Evolutionary conservation across 2,329 filamentous ascomycete genomes (phyloP), one percentile per base, ranked within the genome.

Genomic region (Mariannaea sp.): DNA sequence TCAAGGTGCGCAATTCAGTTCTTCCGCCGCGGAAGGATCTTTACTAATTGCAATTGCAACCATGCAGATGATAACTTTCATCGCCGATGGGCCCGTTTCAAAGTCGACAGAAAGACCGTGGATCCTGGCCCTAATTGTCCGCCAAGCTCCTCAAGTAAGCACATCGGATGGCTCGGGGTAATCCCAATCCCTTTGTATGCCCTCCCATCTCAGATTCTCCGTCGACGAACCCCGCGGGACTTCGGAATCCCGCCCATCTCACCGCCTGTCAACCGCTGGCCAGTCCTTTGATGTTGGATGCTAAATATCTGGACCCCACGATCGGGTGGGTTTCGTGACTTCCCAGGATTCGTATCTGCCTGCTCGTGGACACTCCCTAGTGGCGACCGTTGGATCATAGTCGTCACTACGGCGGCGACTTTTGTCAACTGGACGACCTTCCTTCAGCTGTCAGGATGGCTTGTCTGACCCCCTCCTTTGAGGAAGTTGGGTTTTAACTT

Each of bases 381-480:
- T 48, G 35, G 29, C 35, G 26, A 17, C 12, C 43, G 43, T 30
- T 39, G 35, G 26, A 48, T 20, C 17, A 20, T 16, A 14, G 45
- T 30, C 35, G 26, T 32, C 50, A 39, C 39, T 20, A 39, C 40
- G 7, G 13, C 17, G 33, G 14, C 20, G 35, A 38, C 12, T 7
- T n/a, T n/a, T 13, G 5, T 44, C 19, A 27, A 32, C 12, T 33
- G 19, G 9, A 40, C 32, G n/a, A n/a, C 35, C 41, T 39, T 33
- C 39, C 39, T n/a, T 20, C 44, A 45, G 40, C 39, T 41, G 51
- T 45, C 51, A 54, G 51, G 49, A 35, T 32, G 26, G 33, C 24
- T 35, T n/a, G 41, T 7, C 29, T 44, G 17, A 32, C 22, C 7
- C 20, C 14, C 33, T 17, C 24, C n/a, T 13, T 27, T 12, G 26